Percentiles rank a stretch among this genome's conserved stretches.
Conservation (phyloP, 2,329 filamentous ascomycete genomes). For the Clarireedia monteithiana region DNA sequence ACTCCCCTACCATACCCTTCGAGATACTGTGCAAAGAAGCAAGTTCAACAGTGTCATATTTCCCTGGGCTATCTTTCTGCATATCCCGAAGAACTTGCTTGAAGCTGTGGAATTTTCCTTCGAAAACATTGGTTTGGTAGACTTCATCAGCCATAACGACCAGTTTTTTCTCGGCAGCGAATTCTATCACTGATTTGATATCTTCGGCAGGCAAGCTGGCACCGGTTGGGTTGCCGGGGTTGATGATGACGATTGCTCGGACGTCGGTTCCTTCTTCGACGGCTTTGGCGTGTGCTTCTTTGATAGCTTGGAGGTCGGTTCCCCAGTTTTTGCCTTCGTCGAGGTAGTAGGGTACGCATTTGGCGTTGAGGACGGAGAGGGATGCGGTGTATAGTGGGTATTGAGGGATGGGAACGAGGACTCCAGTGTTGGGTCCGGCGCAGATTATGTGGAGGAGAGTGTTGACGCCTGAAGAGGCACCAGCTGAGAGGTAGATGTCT, state of each 20-base stretch:
- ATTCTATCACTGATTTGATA: slow-evolving; percentile 76
- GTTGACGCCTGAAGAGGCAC: slow-evolving; percentile 91
- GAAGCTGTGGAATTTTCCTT: slow-evolving; percentile 91
- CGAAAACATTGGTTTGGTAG: slow-evolving; percentile 98
- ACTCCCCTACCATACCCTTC: slow-evolving; percentile 99
- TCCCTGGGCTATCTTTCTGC: slow-evolving; percentile 65
- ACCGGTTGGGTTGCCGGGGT: slow-evolving; percentile 95
- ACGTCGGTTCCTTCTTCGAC: slow-evolving; percentile 74
- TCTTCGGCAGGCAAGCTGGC: slow-evolving; percentile 73
- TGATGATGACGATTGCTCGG: slow-evolving; percentile 92
- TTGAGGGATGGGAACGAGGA: slow-evolving; percentile 93
- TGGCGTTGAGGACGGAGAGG: slow-evolving; percentile 75
- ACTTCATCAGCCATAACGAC: slow-evolving; percentile 95
- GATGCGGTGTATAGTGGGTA: slow-evolving; percentile 97
- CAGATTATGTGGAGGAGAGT: slow-evolving; percentile 88
- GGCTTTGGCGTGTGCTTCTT: slow-evolving; percentile 64
- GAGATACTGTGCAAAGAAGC: slow-evolving; percentile 88
- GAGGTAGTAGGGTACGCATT: slow-evolving; percentile 86
- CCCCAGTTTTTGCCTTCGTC: slow-evolving; percentile 84
- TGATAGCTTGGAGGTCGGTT: slow-evolving; percentile 76
- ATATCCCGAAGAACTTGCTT: slow-evolving; percentile 78
- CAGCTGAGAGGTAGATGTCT: slow-evolving; percentile 83
- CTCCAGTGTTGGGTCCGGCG: slow-evolving; percentile 64
- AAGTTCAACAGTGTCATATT: slow-evolving; percentile 80
- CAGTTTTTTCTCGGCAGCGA: slow-evolving; percentile 76